Percentiles rank a stretch among this genome's conserved stretches.
These are phyloP conservation scores for Lecanicillium sp. DNA, from an alignment of 2,329 filamentous ascomycete species.

Conservation along the genomic window DNA sequence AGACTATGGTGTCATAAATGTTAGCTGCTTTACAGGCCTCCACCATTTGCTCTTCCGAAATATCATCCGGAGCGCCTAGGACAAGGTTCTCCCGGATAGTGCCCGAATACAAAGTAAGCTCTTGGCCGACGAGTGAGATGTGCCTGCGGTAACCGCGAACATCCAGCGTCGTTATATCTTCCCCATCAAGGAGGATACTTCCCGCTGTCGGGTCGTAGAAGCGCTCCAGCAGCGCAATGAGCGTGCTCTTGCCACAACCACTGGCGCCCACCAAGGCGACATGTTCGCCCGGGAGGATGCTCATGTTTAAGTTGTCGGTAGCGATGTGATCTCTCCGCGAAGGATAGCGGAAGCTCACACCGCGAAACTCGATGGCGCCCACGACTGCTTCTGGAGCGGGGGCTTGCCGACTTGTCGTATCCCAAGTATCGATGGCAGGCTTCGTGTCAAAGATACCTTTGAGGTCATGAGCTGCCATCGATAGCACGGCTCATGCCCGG, in stretches of 20 bases:
- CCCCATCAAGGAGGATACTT: conserved; percentile 72
- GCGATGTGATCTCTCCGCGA: conserved; percentile 88
- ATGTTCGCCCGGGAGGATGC: conserved; percentile 70
- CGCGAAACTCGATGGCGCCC: conserved; percentile 78
- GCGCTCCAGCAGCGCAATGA: conserved; percentile 83
- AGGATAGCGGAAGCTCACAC: conserved; percentile 91
- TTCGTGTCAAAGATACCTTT: conserved; percentile 78
- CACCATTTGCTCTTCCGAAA: conserved; percentile 66
- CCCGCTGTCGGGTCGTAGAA: conserved; percentile 89
- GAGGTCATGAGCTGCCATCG: conserved; percentile 72
- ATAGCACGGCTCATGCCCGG: conserved; percentile 91
- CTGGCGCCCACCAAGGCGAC: conserved; percentile 85
- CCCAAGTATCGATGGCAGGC: conserved; percentile 76
- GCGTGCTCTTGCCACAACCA: conserved; percentile 90
- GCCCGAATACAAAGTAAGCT: conserved; percentile 89
- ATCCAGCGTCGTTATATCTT: conserved; percentile 73
- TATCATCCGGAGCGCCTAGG: conserved; percentile 62
- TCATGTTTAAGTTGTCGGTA: conserved; percentile 72
- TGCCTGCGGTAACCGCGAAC: conserved; percentile 78
- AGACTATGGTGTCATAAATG: conserved; percentile 86
- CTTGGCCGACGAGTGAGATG: conserved; percentile 84
- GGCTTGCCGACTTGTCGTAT: conserved; percentile 58
- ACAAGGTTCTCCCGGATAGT: conserved; percentile 87
- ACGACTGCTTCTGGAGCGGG: conserved; percentile 58
- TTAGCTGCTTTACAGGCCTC: conserved; percentile 83